Conservation (phyloP, 2,329 filamentous ascomycete genomes). For the Aspergillus nomiae region DNA sequence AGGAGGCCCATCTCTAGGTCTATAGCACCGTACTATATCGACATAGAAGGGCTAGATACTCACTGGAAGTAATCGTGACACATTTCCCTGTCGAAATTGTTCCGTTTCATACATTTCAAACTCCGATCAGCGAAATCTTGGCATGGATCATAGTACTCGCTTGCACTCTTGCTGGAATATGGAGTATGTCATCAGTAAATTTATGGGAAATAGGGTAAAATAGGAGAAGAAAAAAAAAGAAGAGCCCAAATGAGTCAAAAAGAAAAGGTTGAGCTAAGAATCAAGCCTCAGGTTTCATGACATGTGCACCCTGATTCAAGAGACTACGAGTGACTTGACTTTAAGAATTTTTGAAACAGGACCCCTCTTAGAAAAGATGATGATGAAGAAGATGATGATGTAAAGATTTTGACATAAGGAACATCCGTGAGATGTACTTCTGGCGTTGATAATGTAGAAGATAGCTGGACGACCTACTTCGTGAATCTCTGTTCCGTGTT, state of each 20-base stretch:
- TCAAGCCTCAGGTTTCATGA: conserved; percentile 2
- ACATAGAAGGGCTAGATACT: conserved; percentile 35
- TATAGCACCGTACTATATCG: neutral
- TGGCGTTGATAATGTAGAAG: neutral
- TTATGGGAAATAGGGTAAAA: neutral
- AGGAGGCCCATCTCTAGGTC: neutral
- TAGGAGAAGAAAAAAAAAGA: too few species aligned
- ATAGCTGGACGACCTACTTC: conserved; percentile 50
- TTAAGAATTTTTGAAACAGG: neutral
- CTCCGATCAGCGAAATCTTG: conserved; percentile 87
- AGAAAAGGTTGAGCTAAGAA: neutral
- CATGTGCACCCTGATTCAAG: neutral
- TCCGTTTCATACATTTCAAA: conserved; percentile 84
- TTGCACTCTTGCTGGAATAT: conserved; percentile 71
- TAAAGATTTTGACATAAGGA: neutral
- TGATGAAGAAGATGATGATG: neutral
- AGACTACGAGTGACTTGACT: conserved; percentile 9
- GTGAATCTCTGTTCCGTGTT: conserved; percentile 64
- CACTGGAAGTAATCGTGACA: conserved; percentile 96
- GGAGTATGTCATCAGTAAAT: neutral
- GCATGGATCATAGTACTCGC: conserved; percentile 93
- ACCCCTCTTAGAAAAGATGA: neutral
- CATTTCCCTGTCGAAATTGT: conserved; percentile 83
- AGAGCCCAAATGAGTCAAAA: neutral
- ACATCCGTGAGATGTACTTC: neutral